Conservation (phyloP, 495 filamentous ascomycete genomes). For the Hypoxylon lienhwacheense region DNA sequence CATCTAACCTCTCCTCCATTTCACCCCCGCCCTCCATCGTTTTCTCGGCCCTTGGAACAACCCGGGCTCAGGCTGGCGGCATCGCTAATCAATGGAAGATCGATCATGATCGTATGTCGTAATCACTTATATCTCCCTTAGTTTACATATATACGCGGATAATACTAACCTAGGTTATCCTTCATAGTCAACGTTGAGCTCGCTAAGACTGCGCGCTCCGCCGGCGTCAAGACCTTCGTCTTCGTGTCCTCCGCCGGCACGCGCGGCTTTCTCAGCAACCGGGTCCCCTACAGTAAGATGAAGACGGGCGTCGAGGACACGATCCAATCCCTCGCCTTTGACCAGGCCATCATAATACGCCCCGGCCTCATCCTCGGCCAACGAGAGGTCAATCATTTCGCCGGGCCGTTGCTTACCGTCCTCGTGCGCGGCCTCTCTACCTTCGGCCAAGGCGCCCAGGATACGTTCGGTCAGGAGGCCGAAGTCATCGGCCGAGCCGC, state of each 20-base stretch:
- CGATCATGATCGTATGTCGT: constrained; percentile 60
- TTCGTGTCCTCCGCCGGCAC: constrained; percentile 63
- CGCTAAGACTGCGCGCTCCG: constrained; percentile 64
- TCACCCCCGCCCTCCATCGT: constrained; percentile 60
- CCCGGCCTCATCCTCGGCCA: constrained; percentile 76
- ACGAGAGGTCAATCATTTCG: constrained; percentile 59
- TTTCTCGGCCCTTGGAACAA: constrained; percentile 69
- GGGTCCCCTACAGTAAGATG: constrained; percentile 66
- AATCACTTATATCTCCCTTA: neutral
- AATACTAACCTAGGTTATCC: neutral
- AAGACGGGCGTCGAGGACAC: constrained; percentile 80
- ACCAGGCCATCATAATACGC: constrained; percentile 69
- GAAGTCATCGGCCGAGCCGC: constrained; percentile 75
- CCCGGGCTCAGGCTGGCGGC: constrained; percentile 64
- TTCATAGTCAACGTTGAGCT: constrained; percentile 63
- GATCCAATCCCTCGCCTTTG: constrained; percentile 70
- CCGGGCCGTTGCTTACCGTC: constrained; percentile 51
- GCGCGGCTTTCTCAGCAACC: constrained; percentile 36
- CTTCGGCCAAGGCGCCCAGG: constrained; percentile 51
- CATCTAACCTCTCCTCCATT: constrained; percentile 53
- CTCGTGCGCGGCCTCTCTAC: constrained; percentile 58
- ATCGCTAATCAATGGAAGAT: constrained; percentile 75
- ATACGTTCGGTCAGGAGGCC: constrained; percentile 72
- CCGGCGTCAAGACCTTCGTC: constrained; percentile 66
- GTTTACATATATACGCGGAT: neutral